Base-by-base conservation (phyloP, 108 stramenopile species). In the Cyclotella cryptica region DNA sequence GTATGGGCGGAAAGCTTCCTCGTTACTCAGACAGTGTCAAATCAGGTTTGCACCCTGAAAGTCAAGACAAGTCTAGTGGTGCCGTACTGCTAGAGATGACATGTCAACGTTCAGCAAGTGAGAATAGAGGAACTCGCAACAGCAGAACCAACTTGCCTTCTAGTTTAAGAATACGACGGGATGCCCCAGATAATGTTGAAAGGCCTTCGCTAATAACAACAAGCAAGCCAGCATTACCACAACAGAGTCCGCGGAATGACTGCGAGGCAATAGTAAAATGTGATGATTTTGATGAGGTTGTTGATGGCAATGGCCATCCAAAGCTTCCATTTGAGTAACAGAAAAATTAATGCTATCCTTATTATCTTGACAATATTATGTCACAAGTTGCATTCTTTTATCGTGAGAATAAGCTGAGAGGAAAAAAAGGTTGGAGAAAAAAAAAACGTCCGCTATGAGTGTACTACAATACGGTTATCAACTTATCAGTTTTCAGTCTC, bases 1-100 rank as follows among this genome's bases (percentile, higher is more conserved):
- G 74, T 45, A 76, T 80, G 78, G 79, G 79, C 24, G 83, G 79
- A 11, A 47, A 45, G 28, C 19, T 65, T 21, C 30, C 10, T 45
- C 43, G 3, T 39, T 30, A 65, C 21, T 44, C 44, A 28, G 64
- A 65, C 44, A 65, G 22, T 24, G 21, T 24, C 44, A 43, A 45
- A 65, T 9, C 64, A 45, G 43, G n/a, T 45, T 22, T 42, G 14
- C 19, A 12, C 21, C 14, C 43, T 15, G 21, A 21, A 19, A 30
- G 30, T 22, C 22, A 45, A 43, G 43, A 43, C 44, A 35, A 21
- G 0, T 17, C 64, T 51, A 51, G 49, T 51, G 49, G 49, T 65
- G 43, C 4, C 5, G 28, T 65, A 30, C 64, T 45, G 14, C 21
- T 65, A 27, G 64, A 65, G 64, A 65, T 65, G 64, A 26, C 73